These are phyloP conservation scores for Paraphaeosphaeria sporulosa DNA, from an alignment of 2,329 filamentous ascomycete genomes.

Conservation along the genomic window DNA sequence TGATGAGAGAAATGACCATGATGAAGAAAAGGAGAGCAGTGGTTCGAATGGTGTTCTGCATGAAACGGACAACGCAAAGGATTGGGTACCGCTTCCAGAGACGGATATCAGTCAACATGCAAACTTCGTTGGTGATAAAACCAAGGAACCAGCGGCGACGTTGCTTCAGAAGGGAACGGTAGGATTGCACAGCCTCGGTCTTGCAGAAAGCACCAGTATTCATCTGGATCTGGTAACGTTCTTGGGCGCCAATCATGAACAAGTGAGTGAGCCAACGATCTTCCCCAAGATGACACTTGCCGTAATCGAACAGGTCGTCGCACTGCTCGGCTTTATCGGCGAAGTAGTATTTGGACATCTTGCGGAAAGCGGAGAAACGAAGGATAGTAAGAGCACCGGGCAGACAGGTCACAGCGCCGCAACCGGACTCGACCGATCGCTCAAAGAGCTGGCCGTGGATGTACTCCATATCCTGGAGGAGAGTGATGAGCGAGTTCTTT, in stretches of 20 bases:
- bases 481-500: slow-evolving; percentile 86
- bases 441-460: slow-evolving; percentile 97
- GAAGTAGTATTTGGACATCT: slow-evolving; percentile 99
- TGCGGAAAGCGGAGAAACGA: slow-evolving; percentile 92
- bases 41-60: slow-evolving; percentile 95
- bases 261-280: slow-evolving; percentile 97
- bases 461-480: slow-evolving; percentile 98
- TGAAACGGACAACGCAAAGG: slow-evolving; percentile 84
- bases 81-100: slow-evolving; percentile 92
- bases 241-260: slow-evolving; percentile 96
- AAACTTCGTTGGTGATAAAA: slow-evolving; percentile 97
- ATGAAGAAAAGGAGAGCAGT: slow-evolving; percentile 95
- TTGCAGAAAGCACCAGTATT: slow-evolving; percentile 98
- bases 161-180: slow-evolving; percentile 87
- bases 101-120: slow-evolving; percentile 94
- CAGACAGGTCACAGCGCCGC: slow-evolving; percentile 91
- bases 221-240: slow-evolving; percentile 95
- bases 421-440: slow-evolving; percentile 91
- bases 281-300: slow-evolving; percentile 93
- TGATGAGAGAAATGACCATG: slow-evolving; percentile 85
- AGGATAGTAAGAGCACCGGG: slow-evolving; percentile 95
- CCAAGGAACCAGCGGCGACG: slow-evolving; percentile 95
- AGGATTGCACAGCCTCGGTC: slow-evolving; percentile 93
- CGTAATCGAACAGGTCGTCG: slow-evolving; percentile 95
- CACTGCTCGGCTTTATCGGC: slow-evolving; percentile 95